Conservation (phyloP, 345 rosid genomes). For the Lumnitzera littorea region DNA sequence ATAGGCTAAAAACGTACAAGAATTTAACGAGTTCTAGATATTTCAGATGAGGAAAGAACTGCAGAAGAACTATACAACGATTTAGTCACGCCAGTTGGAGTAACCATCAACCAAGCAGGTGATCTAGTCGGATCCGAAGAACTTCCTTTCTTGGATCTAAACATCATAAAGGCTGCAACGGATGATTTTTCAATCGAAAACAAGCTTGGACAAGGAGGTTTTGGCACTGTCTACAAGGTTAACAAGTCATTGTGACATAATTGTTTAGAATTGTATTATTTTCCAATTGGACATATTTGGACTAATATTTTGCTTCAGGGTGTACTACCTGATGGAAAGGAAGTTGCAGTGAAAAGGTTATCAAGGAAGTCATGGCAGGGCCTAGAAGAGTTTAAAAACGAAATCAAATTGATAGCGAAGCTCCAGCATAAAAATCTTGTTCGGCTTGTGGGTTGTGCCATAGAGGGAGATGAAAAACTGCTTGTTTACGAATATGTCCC, state of each 20-base stretch:
- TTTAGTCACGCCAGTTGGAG: conserved; percentile 16
- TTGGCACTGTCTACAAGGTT: conserved; percentile 39
- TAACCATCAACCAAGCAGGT: conserved; percentile 13
- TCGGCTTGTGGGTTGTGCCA: conserved; percentile 26
- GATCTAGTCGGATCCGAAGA: conserved; percentile 22
- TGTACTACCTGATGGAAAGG: conserved; percentile 15
- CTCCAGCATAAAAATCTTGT: conserved; percentile 40
- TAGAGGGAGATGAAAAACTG: conserved; percentile 26
- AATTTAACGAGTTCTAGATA: not conserved
- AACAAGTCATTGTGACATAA: not conserved
- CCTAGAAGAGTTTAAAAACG: conserved; percentile 32
- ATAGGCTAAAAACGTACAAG: too few species aligned
- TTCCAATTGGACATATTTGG: too few species aligned
- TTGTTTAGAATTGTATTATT: not conserved
- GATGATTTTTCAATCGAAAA: conserved; percentile 23
- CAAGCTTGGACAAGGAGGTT: conserved; percentile 36
- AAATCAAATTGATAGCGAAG: conserved; percentile 24
- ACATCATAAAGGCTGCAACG: conserved; percentile 18
- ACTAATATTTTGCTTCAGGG: conserved; percentile 16
- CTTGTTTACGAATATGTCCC: conserved; percentile 35
- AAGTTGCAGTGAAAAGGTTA: conserved; percentile 32
- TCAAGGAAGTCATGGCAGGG: conserved; percentile 36
- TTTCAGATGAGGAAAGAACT: conserved; percentile 19
- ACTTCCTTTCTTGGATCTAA: conserved; percentile 24
- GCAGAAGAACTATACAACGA: conserved; percentile 12